Base-by-base conservation (phyloP, 2,329 filamentous ascomycete genomes). In the Arthrocladium fulminans region DNA sequence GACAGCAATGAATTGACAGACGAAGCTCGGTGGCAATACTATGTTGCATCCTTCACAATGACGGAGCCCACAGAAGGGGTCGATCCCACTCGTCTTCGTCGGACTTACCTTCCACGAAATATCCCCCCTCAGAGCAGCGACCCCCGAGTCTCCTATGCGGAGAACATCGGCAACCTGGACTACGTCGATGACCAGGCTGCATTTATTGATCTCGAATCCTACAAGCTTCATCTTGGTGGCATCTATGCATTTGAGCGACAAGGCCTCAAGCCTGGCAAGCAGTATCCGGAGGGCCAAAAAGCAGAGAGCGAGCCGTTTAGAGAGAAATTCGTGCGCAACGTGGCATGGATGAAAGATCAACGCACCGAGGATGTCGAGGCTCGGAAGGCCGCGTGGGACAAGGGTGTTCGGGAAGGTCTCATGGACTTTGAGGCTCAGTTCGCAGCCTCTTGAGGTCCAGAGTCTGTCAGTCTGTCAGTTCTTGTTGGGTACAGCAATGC, bases 1-100 rank as follows among this genome's bases (percentile, higher is more conserved):
- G 84, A 92, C 61, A 79, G 82, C 44, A 83, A 83, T 49, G 82
- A 88, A 53, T 76, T 81, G 20, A 75, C 73, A 45, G 67, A 72
- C 3, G 75, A 80, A 55, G 74, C 75, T 53, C 72, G 81, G 32
- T 98, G 92, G 92, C 86, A 90, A 59, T 94, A 94, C 69, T 98
- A 98, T 64, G 87, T 95, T 49, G 89, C 90, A 15, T 88, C 89
- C 0, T 97, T 86, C 66, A 86, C 88, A 57, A 86, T 88, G 54
- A 78, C 89, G 20, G 88, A 95, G 61, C 86, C 87, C 1, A 98
- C 92, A 0, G 86, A 92, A 66, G 86, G 86, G 12, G 76, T 92
- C 2, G 71, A 76, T 5, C 73, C 81, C 43, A 74, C 75, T 4
- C 78, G 77, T 41, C 74, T 88, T 59, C 79, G 77, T 53, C 84